These are phyloP conservation scores for Capsicum chinense DNA, from an alignment of 257 asterid genomes.

Conservation along the genomic window DNA sequence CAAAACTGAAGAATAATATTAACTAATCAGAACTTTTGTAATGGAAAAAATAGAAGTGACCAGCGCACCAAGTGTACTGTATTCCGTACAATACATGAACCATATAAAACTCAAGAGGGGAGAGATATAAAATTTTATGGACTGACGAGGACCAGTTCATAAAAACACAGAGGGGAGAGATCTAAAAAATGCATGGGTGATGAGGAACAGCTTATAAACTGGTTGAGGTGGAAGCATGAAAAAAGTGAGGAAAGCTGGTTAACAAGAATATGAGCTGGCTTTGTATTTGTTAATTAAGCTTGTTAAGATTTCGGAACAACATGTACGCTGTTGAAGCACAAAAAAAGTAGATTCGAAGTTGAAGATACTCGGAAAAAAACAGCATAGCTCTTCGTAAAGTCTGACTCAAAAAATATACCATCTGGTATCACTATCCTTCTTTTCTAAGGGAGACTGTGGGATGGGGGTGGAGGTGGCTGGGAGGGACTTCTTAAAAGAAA, in stretches of 20 bases:
- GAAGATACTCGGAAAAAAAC: neutral
- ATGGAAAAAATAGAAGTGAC: neutral
- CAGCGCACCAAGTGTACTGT: neutral
- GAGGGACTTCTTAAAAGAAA: neutral
- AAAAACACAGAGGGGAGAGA: neutral
- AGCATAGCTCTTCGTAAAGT: neutral
- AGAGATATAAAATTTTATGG: neutral
- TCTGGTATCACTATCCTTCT: constrained; percentile 17
- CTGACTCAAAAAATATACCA: neutral
- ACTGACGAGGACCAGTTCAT: neutral
- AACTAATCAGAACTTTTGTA: constrained; percentile 1
- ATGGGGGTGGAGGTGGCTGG: neutral
- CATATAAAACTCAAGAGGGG: neutral
- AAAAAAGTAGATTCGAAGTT: neutral
- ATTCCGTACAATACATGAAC: neutral
- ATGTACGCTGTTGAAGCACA: constrained; percentile 12
- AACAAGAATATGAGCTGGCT: constrained; percentile 1
- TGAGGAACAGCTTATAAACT: neutral
- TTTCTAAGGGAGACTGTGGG: constrained; percentile 11
- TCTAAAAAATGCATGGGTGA: neutral
- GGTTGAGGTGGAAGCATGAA: constrained; percentile 13
- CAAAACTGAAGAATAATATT: constrained; percentile 25
- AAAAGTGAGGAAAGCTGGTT: neutral
- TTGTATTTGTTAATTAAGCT: constrained; percentile 10
- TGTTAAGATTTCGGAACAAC: neutral